phyloP scores from a whole-genome alignment of 805 yeast genomes.

The Ascoidea rubescens region DNA sequence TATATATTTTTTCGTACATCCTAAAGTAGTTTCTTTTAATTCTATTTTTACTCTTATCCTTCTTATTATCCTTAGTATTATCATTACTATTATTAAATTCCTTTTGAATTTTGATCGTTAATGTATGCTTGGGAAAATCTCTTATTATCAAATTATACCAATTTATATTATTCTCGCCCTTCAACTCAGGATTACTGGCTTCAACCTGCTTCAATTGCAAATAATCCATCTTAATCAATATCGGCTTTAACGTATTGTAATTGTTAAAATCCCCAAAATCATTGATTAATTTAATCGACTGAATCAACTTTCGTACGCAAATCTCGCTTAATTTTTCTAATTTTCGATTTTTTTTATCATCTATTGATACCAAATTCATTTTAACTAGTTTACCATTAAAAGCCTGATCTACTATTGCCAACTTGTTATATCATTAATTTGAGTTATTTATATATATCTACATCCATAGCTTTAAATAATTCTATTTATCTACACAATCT shows the following conservation, averaged over 20 bases:
- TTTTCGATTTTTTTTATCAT: not conserved
- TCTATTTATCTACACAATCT: not conserved
- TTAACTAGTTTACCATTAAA: not conserved
- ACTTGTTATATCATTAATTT: not conserved
- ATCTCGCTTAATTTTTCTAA: slow-evolving; percentile 3
- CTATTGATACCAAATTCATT: not conserved
- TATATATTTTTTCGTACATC: not conserved
- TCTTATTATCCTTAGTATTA: not conserved
- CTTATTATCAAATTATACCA: slow-evolving; percentile 4
- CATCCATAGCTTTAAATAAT: not conserved
- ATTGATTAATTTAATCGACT: slow-evolving; percentile 1
- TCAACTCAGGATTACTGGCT: slow-evolving; percentile 2
- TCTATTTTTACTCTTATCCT: not conserved
- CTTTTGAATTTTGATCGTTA: not conserved
- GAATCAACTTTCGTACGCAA: slow-evolving; percentile 2
- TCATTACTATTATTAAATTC: not conserved
- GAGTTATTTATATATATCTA: not conserved
- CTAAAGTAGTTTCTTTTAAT: not conserved
- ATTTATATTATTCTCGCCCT: not conserved
- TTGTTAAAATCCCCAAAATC: slow-evolving; percentile 4
- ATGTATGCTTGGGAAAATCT: slow-evolving; percentile 3
- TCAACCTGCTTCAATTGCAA: slow-evolving; percentile 5
- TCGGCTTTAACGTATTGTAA: slow-evolving; percentile 4
- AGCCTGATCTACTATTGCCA: not conserved
- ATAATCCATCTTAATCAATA: slow-evolving; percentile 3